Conservation (phyloP, 2,329 filamentous ascomycete species). For the Corinectria fuckeliana region DNA sequence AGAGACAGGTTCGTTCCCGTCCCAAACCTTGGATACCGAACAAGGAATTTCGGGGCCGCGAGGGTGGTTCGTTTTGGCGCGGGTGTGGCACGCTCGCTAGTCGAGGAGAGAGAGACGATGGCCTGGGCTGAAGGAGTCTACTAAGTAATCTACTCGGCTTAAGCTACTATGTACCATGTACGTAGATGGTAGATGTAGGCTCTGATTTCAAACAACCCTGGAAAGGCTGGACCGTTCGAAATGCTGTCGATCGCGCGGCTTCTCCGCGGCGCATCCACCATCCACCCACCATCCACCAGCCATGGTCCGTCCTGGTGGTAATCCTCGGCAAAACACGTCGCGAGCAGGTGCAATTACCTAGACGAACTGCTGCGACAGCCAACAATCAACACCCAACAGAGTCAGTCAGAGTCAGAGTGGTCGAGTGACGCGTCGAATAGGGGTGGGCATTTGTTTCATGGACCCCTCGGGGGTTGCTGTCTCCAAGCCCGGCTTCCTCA, state of each 20-base stretch:
- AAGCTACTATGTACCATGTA: too few relatives aligned
- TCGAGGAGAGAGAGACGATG: background rate
- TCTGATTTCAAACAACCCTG: background rate
- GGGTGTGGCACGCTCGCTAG: conserved; percentile 5
- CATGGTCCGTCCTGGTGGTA: background rate
- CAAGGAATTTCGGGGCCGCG: background rate
- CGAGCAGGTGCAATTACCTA: background rate
- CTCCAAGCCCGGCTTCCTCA: too few relatives aligned
- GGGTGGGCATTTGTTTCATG: too few relatives aligned
- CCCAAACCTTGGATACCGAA: conserved; percentile 6
- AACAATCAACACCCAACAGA: background rate
- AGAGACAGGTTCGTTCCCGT: background rate
- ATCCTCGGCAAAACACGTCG: background rate
- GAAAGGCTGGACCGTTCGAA: background rate
- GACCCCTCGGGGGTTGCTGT: too few relatives aligned
- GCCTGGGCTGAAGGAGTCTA: too few relatives aligned
- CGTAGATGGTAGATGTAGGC: background rate
- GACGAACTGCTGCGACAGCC: background rate
- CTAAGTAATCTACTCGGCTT: too few relatives aligned
- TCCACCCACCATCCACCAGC: background rate
- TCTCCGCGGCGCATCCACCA: too few relatives aligned
- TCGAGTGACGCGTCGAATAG: background rate
- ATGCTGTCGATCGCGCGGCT: background rate
- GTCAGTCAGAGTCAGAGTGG: too few relatives aligned
- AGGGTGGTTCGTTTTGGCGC: conserved; percentile 8